Conservation (phyloP, 495 filamentous ascomycete genomes). For the Amphirosellinia nigrospora region DNA sequence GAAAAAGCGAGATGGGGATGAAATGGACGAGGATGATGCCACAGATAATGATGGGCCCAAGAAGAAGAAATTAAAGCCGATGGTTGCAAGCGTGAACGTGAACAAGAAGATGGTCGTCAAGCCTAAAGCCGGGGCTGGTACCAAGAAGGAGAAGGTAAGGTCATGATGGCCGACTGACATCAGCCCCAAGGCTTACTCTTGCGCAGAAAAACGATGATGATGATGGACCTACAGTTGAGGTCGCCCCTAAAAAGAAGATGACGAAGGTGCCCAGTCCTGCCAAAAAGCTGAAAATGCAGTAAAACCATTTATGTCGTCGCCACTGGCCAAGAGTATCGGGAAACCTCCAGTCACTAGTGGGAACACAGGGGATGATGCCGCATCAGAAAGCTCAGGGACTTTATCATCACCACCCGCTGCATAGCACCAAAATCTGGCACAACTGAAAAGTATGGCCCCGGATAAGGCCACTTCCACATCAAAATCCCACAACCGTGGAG, state of each 20-base stretch:
- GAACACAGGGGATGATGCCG: constrained; percentile 45
- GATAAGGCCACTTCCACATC: neutral
- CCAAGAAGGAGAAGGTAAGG: constrained; percentile 57
- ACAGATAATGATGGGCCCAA: constrained; percentile 53
- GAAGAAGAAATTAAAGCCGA: constrained; percentile 61
- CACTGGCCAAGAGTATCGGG: constrained; percentile 45
- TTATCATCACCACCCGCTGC: constrained; percentile 54
- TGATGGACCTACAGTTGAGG: constrained; percentile 48
- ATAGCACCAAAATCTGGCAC: constrained; percentile 25
- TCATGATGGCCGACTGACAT: constrained; percentile 44
- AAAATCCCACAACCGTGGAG: neutral
- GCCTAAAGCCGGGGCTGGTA: constrained; percentile 42
- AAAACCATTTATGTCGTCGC: constrained; percentile 47
- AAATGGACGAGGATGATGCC: constrained; percentile 57
- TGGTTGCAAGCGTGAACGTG: constrained; percentile 38
- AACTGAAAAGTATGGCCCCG: neutral
- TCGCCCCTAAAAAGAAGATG: constrained; percentile 50
- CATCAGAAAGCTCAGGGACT: constrained; percentile 58
- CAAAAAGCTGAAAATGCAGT: constrained; percentile 54
- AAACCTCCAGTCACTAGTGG: constrained; percentile 35
- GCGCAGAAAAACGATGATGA: constrained; percentile 39
- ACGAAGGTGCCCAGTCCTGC: constrained; percentile 49
- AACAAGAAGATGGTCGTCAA: constrained; percentile 58
- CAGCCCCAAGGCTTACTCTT: constrained; percentile 46
- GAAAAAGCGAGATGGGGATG: constrained; percentile 57